phyloP scores from a whole-genome alignment of 2,329 filamentous ascomycete genomes.

The Pseudogymnoascus sp. region DNA sequence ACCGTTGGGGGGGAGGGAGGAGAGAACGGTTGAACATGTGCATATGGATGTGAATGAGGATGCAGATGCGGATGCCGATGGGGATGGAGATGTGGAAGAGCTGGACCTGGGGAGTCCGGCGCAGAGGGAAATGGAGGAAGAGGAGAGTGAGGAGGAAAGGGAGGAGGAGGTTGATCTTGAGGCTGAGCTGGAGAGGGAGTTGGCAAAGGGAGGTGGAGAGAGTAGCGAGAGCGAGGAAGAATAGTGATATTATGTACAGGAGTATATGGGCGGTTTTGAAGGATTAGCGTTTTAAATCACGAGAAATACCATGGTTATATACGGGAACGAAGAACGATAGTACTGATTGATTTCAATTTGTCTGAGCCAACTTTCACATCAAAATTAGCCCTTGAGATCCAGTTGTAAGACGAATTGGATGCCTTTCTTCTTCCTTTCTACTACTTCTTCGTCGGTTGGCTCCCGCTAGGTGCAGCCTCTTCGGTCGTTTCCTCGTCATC shows the following conservation, averaged over 20 bases:
- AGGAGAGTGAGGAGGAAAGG: slow-evolving; percentile 26
- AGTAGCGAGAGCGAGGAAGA: slow-evolving; percentile 31
- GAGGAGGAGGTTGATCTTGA: slow-evolving; percentile 26
- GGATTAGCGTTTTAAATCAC: background rate
- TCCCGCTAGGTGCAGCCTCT: background rate
- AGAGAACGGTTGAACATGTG: background rate
- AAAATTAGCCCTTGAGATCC: background rate
- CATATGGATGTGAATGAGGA: slow-evolving; percentile 35
- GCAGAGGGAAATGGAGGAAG: slow-evolving; percentile 17
- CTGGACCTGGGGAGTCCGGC: slow-evolving; percentile 39
- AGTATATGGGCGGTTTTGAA: background rate
- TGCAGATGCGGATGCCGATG: slow-evolving; percentile 29
- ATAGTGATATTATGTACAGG: slow-evolving; percentile 14
- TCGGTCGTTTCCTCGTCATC: background rate
- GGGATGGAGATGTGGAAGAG: slow-evolving; percentile 39
- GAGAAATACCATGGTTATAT: background rate
- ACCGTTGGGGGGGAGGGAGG: background rate
- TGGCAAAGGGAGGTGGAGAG: slow-evolving; percentile 23
- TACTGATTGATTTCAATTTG: background rate
- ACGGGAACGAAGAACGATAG: background rate
- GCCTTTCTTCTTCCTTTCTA: background rate
- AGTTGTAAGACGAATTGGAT: background rate
- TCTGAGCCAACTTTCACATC: background rate
- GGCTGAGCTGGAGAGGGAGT: slow-evolving; percentile 26
- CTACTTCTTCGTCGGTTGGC: background rate